Evolutionary conservation across 116 monocot genomes (phyloP).

Genomic region (Phalaenopsis hybrid): DNA sequence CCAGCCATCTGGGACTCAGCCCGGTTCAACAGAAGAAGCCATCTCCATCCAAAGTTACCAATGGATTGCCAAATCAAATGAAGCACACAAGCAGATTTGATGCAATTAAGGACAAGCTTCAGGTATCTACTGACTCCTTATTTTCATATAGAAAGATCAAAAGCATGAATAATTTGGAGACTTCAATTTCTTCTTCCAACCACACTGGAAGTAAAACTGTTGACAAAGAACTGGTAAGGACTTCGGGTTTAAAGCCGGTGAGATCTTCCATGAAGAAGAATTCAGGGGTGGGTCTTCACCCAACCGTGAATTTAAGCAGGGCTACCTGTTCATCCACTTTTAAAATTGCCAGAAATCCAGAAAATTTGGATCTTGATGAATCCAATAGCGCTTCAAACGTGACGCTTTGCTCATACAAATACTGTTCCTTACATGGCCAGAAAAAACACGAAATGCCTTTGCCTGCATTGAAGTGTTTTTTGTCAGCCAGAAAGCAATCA

Average conservation of each 20-base stretch:
- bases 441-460: conserved; percentile 1
- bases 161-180: not conserved
- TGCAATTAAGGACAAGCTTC: not conserved
- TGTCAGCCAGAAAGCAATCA: conserved; percentile 14
- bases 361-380: conserved; percentile 2
- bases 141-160: not conserved
- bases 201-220: not conserved
- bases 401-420: conserved; percentile 28
- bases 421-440: conserved; percentile 35
- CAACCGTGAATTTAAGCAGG: not conserved
- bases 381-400: not conserved
- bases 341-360: conserved; percentile 20
- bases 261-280: conserved; percentile 23
- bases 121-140: not conserved
- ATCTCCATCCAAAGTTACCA: not conserved
- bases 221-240: not conserved
- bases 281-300: conserved; percentile 3
- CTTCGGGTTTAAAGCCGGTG: conserved; percentile 6
- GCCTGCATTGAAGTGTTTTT: conserved; percentile 11
- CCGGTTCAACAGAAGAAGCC: not conserved
- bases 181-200: not conserved
- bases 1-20: not conserved
- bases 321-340: conserved; percentile 27
- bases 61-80: not conserved
- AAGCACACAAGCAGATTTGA: not conserved